A percentile compares a stretch with the other conserved stretches of the same genome.
Evolutionary conservation across 2,329 filamentous ascomycete species (phyloP).

Genomic region (Fusarium pininemorale): DNA sequence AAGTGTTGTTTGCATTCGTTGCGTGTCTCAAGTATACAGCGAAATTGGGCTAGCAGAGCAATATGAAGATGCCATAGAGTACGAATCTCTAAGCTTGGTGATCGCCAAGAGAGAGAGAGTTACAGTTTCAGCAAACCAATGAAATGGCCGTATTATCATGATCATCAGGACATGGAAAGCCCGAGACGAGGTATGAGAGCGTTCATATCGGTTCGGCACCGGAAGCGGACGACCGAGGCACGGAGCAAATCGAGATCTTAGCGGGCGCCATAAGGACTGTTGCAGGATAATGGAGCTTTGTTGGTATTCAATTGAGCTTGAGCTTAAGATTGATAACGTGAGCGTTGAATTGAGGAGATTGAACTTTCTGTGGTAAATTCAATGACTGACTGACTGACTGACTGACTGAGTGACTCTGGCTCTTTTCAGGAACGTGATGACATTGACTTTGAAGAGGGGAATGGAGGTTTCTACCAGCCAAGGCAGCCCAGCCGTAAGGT

Average conservation of each 20-base stretch:
- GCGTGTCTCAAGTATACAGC: not conserved
- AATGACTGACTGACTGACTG: not conserved
- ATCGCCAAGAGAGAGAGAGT: not conserved
- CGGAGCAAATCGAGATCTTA: constrained; percentile 1
- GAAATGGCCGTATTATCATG: not conserved
- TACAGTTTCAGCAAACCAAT: not conserved
- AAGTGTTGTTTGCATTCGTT: not conserved
- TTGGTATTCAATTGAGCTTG: not conserved
- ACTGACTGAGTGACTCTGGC: not conserved
- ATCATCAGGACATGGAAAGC: constrained; percentile 2
- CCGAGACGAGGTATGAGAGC: not conserved
- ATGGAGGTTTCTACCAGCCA: constrained; percentile 6
- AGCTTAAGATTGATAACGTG: not conserved
- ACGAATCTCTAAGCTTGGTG: not conserved
- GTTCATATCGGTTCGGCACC: constrained; percentile 11
- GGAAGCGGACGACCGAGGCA: constrained; percentile 23
- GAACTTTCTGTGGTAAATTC: not conserved
- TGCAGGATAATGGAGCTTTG: not conserved
- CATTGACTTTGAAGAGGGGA: not conserved
- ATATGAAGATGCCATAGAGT: not conserved
- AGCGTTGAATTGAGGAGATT: not conserved
- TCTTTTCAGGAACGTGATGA: not conserved
- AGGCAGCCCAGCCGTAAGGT: not conserved
- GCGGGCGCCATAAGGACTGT: not conserved
- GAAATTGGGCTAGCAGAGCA: not conserved